Conservation (phyloP, 192 early-diverging fungal genomes). For the Endogone sp. region DNA sequence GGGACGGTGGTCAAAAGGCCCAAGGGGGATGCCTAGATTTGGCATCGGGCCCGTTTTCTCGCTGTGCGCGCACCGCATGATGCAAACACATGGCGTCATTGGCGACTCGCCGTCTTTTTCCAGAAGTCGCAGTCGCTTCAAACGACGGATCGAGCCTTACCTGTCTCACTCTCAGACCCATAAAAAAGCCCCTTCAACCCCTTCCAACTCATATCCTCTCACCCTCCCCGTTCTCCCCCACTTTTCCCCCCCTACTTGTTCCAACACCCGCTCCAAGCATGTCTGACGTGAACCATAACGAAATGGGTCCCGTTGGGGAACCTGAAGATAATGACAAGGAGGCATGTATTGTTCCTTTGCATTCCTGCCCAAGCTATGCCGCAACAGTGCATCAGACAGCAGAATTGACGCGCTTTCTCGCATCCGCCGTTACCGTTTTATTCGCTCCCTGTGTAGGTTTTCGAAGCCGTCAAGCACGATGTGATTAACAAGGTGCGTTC, state of each 20-base stretch:
- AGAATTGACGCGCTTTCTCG: too few relatives aligned
- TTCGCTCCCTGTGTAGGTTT: conserved; percentile 21
- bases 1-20: too few relatives aligned
- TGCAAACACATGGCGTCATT: too few relatives aligned
- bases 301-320: conserved; percentile 31
- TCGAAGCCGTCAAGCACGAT: conserved; percentile 30
- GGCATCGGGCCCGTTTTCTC: too few relatives aligned
- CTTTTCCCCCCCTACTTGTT: background rate
- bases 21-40: too few relatives aligned
- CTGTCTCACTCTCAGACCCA: background rate
- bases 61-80: too few relatives aligned
- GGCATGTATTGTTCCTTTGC: conserved; percentile 10
- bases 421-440: background rate
- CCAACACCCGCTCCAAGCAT: too few relatives aligned
- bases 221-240: background rate
- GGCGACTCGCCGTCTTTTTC: too few relatives aligned
- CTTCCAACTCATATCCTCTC: background rate
- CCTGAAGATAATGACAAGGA: conserved; percentile 35
- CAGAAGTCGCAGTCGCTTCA: too few relatives aligned
- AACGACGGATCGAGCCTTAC: too few relatives aligned
- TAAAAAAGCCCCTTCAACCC: background rate
- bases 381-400: too few relatives aligned
- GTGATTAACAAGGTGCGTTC: conserved; percentile 33
- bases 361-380: too few relatives aligned
- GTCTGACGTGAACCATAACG: conserved; percentile 42